Conservation (phyloP, 2,329 filamentous ascomycete species). For the Teratosphaeria pseudoeucalypti region DNA sequence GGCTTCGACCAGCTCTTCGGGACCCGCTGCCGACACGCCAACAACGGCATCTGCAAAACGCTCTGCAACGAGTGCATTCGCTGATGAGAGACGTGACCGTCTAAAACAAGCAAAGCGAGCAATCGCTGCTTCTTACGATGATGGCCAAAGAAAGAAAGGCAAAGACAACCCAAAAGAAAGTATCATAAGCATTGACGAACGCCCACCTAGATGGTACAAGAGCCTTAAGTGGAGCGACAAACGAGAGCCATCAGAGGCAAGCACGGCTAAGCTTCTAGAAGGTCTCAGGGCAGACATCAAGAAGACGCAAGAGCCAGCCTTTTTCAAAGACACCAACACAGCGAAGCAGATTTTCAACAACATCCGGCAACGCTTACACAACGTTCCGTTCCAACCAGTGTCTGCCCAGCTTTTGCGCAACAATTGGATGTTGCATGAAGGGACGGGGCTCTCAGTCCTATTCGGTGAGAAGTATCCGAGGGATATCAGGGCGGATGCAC, state of each 20-base stretch:
- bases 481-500: constrained; percentile 39
- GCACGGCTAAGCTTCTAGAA: constrained; percentile 4
- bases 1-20: not conserved
- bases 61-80: not conserved
- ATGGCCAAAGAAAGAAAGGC: not conserved
- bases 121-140: not conserved
- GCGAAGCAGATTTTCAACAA: constrained; percentile 5
- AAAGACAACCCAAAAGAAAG: not conserved
- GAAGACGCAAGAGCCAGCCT: constrained; percentile 2
- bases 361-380: constrained; percentile 29
- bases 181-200: constrained; percentile 1
- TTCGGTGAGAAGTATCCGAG: constrained; percentile 33
- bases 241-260: constrained; percentile 3
- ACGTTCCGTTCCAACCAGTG: constrained; percentile 29
- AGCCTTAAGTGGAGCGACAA: not conserved
- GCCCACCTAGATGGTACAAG: constrained; percentile 14
- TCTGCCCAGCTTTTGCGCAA: constrained; percentile 24
- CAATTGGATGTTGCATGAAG: constrained; percentile 27
- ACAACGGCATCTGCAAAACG: not conserved
- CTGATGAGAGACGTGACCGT: not conserved
- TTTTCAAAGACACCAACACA: not conserved
- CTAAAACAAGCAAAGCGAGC: not conserved
- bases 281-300: constrained; percentile 4
- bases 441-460: constrained; percentile 31
- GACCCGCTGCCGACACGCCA: not conserved